Evolutionary conservation across 495 filamentous ascomycete genomes (phyloP).

Genomic region (Terfezia claveryi): DNA sequence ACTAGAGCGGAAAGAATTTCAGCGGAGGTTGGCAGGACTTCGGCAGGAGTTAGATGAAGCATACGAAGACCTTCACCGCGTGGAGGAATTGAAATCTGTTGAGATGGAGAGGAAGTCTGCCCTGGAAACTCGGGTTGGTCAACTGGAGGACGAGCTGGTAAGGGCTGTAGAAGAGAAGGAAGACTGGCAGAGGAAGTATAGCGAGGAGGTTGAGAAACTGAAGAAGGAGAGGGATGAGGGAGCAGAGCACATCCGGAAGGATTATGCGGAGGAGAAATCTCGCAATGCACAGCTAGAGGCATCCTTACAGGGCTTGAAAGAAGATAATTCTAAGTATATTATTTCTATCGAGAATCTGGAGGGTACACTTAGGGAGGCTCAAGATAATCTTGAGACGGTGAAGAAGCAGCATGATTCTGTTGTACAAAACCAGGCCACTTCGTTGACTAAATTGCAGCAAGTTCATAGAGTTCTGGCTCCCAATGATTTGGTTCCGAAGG

Average conservation of each 20-base stretch:
- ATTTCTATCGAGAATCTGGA: slow-evolving; percentile 21
- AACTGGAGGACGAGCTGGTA: slow-evolving; percentile 49
- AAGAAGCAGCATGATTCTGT: slow-evolving; percentile 30
- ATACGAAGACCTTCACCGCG: slow-evolving; percentile 72
- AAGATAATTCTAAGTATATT: slow-evolving; percentile 17
- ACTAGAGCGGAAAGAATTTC: slow-evolving; percentile 56
- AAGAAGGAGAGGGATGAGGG: slow-evolving; percentile 36
- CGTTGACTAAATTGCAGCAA: slow-evolving; percentile 18
- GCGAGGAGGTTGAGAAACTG: slow-evolving; percentile 33
- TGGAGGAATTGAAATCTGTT: slow-evolving; percentile 61
- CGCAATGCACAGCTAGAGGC: slow-evolving; percentile 20
- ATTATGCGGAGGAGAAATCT: slow-evolving; percentile 32
- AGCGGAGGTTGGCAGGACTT: slow-evolving; percentile 51
- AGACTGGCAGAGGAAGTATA: slow-evolving; percentile 29
- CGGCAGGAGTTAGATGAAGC: slow-evolving; percentile 60
- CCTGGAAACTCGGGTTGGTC: slow-evolving; percentile 43
- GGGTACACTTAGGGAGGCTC: slow-evolving; percentile 18
- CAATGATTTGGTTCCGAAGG: slow-evolving; percentile 4
- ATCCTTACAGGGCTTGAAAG: slow-evolving; percentile 14
- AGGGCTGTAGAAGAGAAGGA: slow-evolving; percentile 17
- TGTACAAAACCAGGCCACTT: slow-evolving; percentile 22
- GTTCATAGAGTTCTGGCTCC: slow-evolving; percentile 6
- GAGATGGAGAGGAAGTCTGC: slow-evolving; percentile 32
- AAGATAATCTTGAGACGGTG: slow-evolving; percentile 22
- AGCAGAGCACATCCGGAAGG: slow-evolving; percentile 29